Conservation (phyloP, 2,329 filamentous ascomycete genomes). For the Pyrenophora graminea region DNA sequence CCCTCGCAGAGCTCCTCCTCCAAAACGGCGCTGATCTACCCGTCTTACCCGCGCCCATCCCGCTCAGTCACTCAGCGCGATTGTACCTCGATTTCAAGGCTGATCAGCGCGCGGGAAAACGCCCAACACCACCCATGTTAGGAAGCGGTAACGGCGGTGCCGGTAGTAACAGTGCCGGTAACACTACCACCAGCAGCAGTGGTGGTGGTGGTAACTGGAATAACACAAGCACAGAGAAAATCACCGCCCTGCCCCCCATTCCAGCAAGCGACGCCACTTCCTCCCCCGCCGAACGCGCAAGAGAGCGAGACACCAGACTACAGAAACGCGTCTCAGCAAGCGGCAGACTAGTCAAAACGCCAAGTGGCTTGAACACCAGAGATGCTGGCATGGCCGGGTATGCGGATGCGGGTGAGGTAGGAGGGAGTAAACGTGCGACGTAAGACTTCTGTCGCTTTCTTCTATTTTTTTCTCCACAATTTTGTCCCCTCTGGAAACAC, state of each 20-base stretch:
- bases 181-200: too few species aligned
- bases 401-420: slow-evolving; percentile 33
- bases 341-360: slow-evolving; percentile 47
- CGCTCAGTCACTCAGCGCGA: slow-evolving; percentile 78
- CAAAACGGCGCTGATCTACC: slow-evolving; percentile 95
- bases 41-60: slow-evolving; percentile 73
- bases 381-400: neutral
- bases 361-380: neutral
- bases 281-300: slow-evolving; percentile 44
- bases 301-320: slow-evolving; percentile 43
- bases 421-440: slow-evolving; percentile 36
- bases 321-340: slow-evolving; percentile 48
- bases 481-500: too few species aligned
- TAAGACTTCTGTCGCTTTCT: slow-evolving; percentile 16
- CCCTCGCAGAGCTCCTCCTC: slow-evolving; percentile 85
- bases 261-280: slow-evolving; percentile 47
- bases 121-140: slow-evolving; percentile 28
- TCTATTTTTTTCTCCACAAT: too few species aligned
- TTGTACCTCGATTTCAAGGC: slow-evolving; percentile 81
- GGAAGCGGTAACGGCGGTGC: too few species aligned
- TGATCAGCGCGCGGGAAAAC: slow-evolving; percentile 51
- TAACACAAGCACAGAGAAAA: slow-evolving; percentile 56
- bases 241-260: slow-evolving; percentile 65
- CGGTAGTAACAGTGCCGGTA: too few species aligned
- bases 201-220: too few species aligned